Percentiles rank a stretch among this genome's conserved stretches.
Evolutionary conservation across 371 early-diverging fungal species (phyloP).

Genomic region (Umbelopsis sp.): DNA sequence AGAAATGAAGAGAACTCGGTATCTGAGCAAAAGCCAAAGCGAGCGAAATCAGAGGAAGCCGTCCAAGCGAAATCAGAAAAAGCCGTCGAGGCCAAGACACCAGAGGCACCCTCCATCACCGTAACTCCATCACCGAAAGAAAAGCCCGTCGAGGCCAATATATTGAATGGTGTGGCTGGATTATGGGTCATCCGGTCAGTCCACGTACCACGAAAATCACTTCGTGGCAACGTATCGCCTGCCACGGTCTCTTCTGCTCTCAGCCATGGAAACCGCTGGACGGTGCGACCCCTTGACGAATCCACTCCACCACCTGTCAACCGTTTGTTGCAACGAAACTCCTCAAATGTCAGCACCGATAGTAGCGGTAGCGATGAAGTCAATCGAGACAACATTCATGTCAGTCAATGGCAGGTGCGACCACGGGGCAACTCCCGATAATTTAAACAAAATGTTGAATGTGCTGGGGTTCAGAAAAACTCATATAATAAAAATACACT

Average conservation of each 20-base stretch:
- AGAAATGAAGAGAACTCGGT: slow-evolving; percentile 21
- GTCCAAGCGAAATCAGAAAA: background rate
- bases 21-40: slow-evolving; percentile 1
- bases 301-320: slow-evolving; percentile 8
- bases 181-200: slow-evolving; percentile 31
- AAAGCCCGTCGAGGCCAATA: background rate
- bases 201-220: slow-evolving; percentile 26
- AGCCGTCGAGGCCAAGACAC: background rate
- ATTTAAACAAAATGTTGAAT: background rate
- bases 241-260: slow-evolving; percentile 36
- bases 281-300: background rate
- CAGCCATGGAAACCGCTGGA: slow-evolving; percentile 32
- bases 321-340: slow-evolving; percentile 2
- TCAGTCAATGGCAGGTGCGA: slow-evolving; percentile 11
- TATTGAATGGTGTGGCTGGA: background rate
- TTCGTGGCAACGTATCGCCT: slow-evolving; percentile 44
- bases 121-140: background rate
- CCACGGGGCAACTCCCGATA: background rate
- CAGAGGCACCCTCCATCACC: background rate
- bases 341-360: background rate
- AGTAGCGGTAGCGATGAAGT: slow-evolving; percentile 1
- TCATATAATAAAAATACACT: background rate
- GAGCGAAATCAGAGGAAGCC: background rate
- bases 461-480: background rate
- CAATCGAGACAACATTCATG: background rate